Evolutionary conservation across 2,329 filamentous ascomycete genomes (phyloP).

Genomic region (Botrytis squamosa): DNA sequence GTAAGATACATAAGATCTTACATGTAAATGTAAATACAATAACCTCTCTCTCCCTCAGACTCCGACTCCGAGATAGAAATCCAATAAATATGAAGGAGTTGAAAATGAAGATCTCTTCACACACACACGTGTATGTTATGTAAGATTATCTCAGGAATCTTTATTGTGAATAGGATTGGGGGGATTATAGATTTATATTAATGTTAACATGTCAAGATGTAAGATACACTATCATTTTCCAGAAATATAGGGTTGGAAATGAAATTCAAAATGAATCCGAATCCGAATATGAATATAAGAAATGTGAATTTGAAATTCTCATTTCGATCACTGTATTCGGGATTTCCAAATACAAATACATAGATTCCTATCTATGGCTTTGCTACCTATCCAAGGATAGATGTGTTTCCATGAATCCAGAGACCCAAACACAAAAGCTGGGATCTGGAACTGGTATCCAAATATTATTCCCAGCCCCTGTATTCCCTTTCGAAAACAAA

Average conservation of each 20-base stretch:
- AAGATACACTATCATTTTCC: background rate
- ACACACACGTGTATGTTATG: too few species aligned
- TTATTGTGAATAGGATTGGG: background rate
- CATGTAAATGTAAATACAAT: too few species aligned
- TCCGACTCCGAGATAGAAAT: too few species aligned
- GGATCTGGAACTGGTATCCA: background rate
- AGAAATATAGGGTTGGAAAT: rapidly evolving
- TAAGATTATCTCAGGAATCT: too few species aligned
- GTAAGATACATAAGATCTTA: too few species aligned
- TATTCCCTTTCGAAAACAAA: background rate
- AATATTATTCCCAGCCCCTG: background rate
- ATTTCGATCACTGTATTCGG: background rate
- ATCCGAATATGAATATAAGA: background rate
- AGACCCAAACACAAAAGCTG: background rate
- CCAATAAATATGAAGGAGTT: too few species aligned
- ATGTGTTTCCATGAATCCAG: background rate
- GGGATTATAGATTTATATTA: too few species aligned
- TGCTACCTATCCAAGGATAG: background rate
- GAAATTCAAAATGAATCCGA: too few species aligned
- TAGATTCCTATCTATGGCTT: background rate
- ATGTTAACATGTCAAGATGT: background rate
- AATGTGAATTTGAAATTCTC: background rate
- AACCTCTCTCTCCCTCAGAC: too few species aligned
- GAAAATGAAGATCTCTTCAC: too few species aligned
- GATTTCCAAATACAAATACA: background rate